Base-by-base conservation (phyloP, 257 asterid genomes). In the Plantago elongata region DNA sequence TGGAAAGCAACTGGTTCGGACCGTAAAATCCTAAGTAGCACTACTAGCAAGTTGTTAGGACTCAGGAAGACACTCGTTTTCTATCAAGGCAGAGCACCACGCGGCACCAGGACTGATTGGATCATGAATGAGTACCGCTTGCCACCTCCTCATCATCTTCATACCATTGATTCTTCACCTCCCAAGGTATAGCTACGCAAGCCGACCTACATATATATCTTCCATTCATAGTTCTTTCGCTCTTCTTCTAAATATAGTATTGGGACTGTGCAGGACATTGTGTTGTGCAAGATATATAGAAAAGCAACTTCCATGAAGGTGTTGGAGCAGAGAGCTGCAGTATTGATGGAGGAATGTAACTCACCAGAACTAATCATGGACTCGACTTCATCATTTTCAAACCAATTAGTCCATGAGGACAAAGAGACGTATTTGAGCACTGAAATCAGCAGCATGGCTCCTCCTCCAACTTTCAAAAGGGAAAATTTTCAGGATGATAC, bases 1-100 rank as follows among this genome's bases (percentile, higher is more conserved):
- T 86, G 97, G 97, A 89, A 84, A 70, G 94, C 97, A 11, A 89
- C 97, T 3, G 97, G 97, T 5, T 86, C 94, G 0, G 97, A 89
- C 72, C 74, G 95, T 0, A 79, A 66, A 57, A 80, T 89, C 11
- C 49, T 65, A 47, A 71, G 83, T 0, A 71, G 84, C 15, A 85
- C 85, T 0, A 89, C 65, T 69, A 78, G 29, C 51, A 34, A 43
- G 54, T 14, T 72, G 13, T 13, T 89, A 40, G 95, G 96, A 9
- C 66, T 80, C 9, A 89, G 71, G 77, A 89, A 86, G 57, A 89
- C 96, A 0, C 69, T 89, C 27, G 96, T 89, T 13, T 89, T 84
- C 72, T 89, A 89, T 54, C 67, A 76, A 48, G 96, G 96, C 11
- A 77, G 95, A 46, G 96, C 96, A 18, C 95, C 96, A 11, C 73